phyloP scores from a whole-genome alignment of 371 early-diverging fungal genomes.

The Mucor mucedo region DNA sequence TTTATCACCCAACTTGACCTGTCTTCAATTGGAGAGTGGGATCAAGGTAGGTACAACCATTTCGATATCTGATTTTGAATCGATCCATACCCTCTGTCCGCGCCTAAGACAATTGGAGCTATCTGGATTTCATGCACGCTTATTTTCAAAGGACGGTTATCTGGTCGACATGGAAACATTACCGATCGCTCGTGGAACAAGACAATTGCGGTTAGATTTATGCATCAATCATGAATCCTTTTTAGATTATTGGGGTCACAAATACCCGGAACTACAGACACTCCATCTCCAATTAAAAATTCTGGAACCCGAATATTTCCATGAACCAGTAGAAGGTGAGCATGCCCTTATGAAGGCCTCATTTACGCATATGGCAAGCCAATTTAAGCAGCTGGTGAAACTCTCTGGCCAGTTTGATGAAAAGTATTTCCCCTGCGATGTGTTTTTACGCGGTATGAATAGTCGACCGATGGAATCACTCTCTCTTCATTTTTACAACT shows the following conservation, averaged over 20 bases:
- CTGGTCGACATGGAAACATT: slow-evolving; percentile 12
- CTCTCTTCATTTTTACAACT: slow-evolving; percentile 17
- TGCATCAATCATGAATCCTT: slow-evolving; percentile 16
- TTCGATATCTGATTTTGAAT: slow-evolving; percentile 20
- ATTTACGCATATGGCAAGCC: slow-evolving; percentile 14
- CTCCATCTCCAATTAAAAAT: slow-evolving; percentile 13
- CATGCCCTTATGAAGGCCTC: slow-evolving; percentile 20
- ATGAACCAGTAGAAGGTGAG: slow-evolving; percentile 10
- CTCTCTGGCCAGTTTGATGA: slow-evolving; percentile 23
- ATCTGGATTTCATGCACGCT: slow-evolving; percentile 1
- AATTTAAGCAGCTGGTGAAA: slow-evolving; percentile 10
- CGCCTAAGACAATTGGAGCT: slow-evolving; percentile 1
- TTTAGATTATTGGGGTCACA: slow-evolving; percentile 21
- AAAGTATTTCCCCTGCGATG: slow-evolving; percentile 23
- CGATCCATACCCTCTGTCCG: slow-evolving; percentile 21
- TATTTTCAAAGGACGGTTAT: slow-evolving; percentile 1
- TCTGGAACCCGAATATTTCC: slow-evolving; percentile 14
- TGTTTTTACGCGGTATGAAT: slow-evolving; percentile 13
- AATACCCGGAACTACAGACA: slow-evolving; percentile 15
- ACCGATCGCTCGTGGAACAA: slow-evolving; percentile 1
- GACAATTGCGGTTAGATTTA: slow-evolving; percentile 5
- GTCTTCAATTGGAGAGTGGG: slow-evolving; percentile 4
- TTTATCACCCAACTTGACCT: slow-evolving; percentile 13
- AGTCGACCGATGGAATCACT: not conserved
- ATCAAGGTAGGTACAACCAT: not conserved